Base-by-base conservation (phyloP, 371 early-diverging fungal species). In the Capillidium heterosporum region DNA sequence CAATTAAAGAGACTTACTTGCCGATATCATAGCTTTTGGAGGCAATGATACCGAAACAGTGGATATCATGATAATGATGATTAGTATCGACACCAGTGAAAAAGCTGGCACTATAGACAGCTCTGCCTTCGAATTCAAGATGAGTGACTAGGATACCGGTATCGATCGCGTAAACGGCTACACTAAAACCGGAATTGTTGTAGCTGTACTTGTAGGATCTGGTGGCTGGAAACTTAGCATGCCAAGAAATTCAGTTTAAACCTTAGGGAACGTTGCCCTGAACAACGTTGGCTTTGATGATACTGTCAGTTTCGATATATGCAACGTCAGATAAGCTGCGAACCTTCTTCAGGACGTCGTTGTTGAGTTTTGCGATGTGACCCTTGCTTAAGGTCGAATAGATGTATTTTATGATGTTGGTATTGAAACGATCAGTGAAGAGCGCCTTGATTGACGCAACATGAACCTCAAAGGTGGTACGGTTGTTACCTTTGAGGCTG, bases 121-220 rank as follows among this genome's bases (percentile, higher is more conserved):
- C 94, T 61, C 91, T 80, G 11, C 85, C 89, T 52, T 72, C 71
- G 59, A 95, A 85, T 11, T 50, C 50, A 24, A 24, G 31, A 57
- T 82, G 78, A 1, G 53, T 56, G 26, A 58, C 59, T 54, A 51
- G 64, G 19, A 83, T 67, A 24, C 83, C 78, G 27, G 80, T 74
- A 60, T 82, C 82, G 47, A 82, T 63, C 19, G 80, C 67, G 62
- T 74, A 80, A 4, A 78, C 76, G 32, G 64, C 67, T 32, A 77
- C 77, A 48, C 63, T 71, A 31, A 59, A 15, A 26, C 62, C 59
- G 19, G 17, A 10, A 28, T 47, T 56, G 17, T 28, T 11, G 27
- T 21, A 17, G 35, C 13, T 7, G 5, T 44, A 15, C 7, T 15
- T 44, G 23, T 44, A 44, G 19, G 15, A 17, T 4, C 47, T 17